Evolutionary conservation across 2,329 filamentous ascomycete species (phyloP), one percentile per base, ranked within the genome.

Genomic region (Diaporthe humulicola): DNA sequence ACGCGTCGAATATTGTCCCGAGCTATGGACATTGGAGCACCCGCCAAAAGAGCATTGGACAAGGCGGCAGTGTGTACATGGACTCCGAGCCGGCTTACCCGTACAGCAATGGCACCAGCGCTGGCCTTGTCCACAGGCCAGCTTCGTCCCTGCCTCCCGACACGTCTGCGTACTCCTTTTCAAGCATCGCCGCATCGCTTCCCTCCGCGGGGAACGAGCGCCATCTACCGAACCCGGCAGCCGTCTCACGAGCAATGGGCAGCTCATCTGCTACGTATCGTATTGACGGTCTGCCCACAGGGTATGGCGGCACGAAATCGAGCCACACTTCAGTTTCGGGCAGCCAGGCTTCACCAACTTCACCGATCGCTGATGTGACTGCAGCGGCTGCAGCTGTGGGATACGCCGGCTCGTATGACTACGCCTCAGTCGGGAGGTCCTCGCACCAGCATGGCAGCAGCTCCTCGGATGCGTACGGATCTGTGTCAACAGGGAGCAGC

Each of bases 171-270:
- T 85, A 86, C 75, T 85, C 84, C 9, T 80, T 87, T n/a, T 83
- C 84, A 0, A 80, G 81, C 54, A 84, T 86, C 73, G 84, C 85
- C 8, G 84, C 85, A 0, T 84, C 85, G 0, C 80, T 87, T 0
- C 85, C 85, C 0, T 79, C 79, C 7, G 78, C 81, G 4, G 76
- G 77, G 1, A 70, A 74, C 15, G 82, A 83, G 22, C 80, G 81
- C 14, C 76, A 83, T 17, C 80, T 86, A 0, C 84, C 85, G 1
- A 82, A 84, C 5, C 82, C 83, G 3, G 78, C 81, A 25, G 52
- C 66, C 19, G 54, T 71, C 12, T 82, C 80, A 38, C 81, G 82
- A n/a, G 80, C 81, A 0, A 48, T 83, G 40, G 78, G 80, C 12
- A 80, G 80, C 50, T 78, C 82, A 0, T 28, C 42, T 38, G 22